phyloP scores from a whole-genome alignment of 371 early-diverging fungal species.

The Mortierella sp. region DNA sequence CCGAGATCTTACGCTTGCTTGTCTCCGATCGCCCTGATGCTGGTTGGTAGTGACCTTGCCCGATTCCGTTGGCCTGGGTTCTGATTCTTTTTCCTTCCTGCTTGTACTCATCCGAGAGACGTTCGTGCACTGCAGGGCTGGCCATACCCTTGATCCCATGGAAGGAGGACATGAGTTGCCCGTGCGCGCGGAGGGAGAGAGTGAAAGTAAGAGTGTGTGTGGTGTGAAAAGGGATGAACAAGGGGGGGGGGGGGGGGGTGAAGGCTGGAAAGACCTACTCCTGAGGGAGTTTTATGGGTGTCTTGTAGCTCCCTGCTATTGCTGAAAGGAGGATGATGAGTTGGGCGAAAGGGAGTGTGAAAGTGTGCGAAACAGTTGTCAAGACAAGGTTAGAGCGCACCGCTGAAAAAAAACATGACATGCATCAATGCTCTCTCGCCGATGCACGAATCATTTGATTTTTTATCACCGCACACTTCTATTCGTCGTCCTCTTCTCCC shows the following conservation, averaged over 20 bases:
- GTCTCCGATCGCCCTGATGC: slow-evolving; percentile 1
- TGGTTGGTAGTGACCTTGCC: not conserved
- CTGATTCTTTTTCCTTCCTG: slow-evolving; percentile 5
- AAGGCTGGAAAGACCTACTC: not conserved
- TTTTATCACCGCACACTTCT: not conserved
- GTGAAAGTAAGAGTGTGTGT: not conserved
- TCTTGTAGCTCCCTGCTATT: no score
- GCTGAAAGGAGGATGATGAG: not conserved
- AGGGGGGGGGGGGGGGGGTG: not conserved
- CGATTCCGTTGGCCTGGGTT: not conserved
- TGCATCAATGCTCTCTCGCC: not conserved
- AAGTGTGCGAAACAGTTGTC: not conserved
- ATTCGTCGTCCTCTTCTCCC: slow-evolving; percentile 24
- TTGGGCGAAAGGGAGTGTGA: not conserved
- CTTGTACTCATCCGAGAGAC: slow-evolving; percentile 7
- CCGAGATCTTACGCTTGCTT: slow-evolving; percentile 22
- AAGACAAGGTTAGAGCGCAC: no score
- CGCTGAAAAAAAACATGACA: no score
- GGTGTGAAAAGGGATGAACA: not conserved
- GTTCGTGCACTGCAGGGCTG: slow-evolving; percentile 9
- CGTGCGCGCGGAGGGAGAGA: not conserved
- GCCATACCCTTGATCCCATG: slow-evolving; percentile 5
- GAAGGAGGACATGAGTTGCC: slow-evolving; percentile 3
- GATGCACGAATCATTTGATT: not conserved
- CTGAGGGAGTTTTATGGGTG: not conserved